A percentile compares a stretch with the other conserved stretches of the same genome.
Evolutionary conservation across 352 stramenopile species (phyloP).

Genomic region (Phytophthora pinifolia): DNA sequence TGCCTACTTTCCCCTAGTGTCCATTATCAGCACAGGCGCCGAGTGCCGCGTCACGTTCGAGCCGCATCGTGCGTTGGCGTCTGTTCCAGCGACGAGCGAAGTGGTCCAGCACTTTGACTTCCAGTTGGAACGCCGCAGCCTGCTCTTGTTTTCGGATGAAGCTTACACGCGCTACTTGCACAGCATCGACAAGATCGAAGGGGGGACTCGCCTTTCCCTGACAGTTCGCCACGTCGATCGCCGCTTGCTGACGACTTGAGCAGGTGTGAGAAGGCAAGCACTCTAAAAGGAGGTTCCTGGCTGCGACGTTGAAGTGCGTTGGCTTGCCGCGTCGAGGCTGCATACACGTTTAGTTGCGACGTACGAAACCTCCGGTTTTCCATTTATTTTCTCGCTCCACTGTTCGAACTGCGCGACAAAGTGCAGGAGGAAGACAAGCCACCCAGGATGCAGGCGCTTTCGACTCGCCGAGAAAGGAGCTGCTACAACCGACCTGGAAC

Average conservation of each 20-base stretch:
- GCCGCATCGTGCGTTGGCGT: constrained; percentile 43
- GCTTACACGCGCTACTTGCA: constrained; percentile 62
- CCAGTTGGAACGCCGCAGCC: constrained; percentile 46
- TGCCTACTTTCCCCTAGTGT: constrained; percentile 66
- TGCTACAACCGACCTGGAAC: neutral
- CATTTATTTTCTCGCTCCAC: constrained; percentile 12
- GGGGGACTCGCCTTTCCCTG: constrained; percentile 51
- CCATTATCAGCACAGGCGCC: constrained; percentile 65
- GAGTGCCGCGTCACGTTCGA: constrained; percentile 58
- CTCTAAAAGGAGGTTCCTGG: constrained; percentile 7
- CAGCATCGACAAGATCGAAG: constrained; percentile 57
- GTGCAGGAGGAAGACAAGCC: constrained; percentile 5
- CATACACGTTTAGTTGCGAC: constrained; percentile 15
- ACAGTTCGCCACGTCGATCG: constrained; percentile 57
- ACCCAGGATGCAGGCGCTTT: constrained; percentile 7
- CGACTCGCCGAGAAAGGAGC: constrained; percentile 13
- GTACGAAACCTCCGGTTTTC: constrained; percentile 22
- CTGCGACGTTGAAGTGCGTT: constrained; percentile 11
- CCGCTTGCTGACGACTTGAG: constrained; percentile 3
- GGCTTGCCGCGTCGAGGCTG: constrained; percentile 9
- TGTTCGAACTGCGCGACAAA: constrained; percentile 14
- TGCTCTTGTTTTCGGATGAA: constrained; percentile 58
- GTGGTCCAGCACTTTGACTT: constrained; percentile 37
- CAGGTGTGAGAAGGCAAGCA: neutral
- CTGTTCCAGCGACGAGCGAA: neutral